These are phyloP conservation scores for Suillus decipiens DNA, from an alignment of 768 basidiomycete genomes.

Conservation along the genomic window DNA sequence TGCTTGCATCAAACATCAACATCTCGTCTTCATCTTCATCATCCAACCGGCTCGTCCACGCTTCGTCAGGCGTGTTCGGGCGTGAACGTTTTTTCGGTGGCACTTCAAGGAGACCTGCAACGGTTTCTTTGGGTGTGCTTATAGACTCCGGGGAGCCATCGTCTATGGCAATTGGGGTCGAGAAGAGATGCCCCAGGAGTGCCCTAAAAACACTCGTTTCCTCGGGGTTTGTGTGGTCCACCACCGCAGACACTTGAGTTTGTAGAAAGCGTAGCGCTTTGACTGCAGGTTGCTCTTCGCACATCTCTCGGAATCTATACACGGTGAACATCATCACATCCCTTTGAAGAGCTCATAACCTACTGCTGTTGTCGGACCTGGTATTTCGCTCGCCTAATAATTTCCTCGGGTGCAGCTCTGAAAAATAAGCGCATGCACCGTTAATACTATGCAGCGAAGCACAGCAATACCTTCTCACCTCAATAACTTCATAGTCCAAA, in stretches of 20 bases:
- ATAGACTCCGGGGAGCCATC: not conserved
- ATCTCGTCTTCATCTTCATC: conserved; percentile 21
- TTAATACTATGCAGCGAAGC: not conserved
- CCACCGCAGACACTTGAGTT: conserved; percentile 66
- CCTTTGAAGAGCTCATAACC: conserved; percentile 23
- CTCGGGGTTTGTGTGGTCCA: conserved; percentile 63
- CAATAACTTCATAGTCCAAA: conserved; percentile 72
- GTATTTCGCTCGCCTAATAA: conserved; percentile 64
- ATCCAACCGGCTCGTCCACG: conserved; percentile 44
- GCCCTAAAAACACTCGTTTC: conserved; percentile 66
- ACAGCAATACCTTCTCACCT: conserved; percentile 44
- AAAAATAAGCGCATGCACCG: not conserved
- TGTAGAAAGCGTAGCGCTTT: conserved; percentile 74
- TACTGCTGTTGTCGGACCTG: conserved; percentile 74
- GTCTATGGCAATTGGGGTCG: conserved; percentile 27
- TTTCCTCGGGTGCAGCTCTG: conserved; percentile 64
- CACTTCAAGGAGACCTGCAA: conserved; percentile 16
- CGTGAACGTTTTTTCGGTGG: conserved; percentile 49
- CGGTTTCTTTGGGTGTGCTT: not conserved
- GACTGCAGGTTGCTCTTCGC: conserved; percentile 55
- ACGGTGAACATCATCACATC: not conserved
- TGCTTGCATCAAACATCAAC: conserved; percentile 3
- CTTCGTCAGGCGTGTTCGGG: conserved; percentile 42
- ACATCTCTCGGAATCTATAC: conserved; percentile 80
- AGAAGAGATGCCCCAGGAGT: conserved; percentile 64